Conservation (phyloP, 2,329 filamentous ascomycete genomes). For the Cercospora zeina region DNA sequence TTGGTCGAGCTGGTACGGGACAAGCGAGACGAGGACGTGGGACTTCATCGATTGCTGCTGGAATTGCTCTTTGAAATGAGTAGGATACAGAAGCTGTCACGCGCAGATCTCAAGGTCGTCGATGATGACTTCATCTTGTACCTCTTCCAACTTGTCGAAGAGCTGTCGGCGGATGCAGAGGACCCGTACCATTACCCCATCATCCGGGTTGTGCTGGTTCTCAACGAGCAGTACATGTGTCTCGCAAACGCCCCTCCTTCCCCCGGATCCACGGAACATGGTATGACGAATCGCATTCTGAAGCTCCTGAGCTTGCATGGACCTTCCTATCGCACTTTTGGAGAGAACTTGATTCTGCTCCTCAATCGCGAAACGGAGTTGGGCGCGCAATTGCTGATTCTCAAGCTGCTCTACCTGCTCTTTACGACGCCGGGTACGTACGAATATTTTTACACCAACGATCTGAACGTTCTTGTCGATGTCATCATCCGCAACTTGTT, state of each 20-base stretch:
- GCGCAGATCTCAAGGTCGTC: conserved; percentile 69
- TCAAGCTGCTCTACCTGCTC: conserved; percentile 91
- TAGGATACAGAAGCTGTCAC: conserved; percentile 76
- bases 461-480: conserved; percentile 88
- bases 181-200: conserved; percentile 96
- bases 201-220: conserved; percentile 88
- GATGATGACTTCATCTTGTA: conserved; percentile 79
- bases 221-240: conserved; percentile 96
- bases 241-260: conserved; percentile 62
- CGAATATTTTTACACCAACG: conserved; percentile 99
- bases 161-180: conserved; percentile 78
- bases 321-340: conserved; percentile 84
- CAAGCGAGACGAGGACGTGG: conserved; percentile 46
- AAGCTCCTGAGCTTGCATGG: conserved; percentile 84
- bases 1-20: conserved; percentile 77
- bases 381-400: conserved; percentile 88
- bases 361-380: conserved; percentile 93
- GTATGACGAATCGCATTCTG: conserved; percentile 85
- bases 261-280: conserved; percentile 38
- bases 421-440: conserved; percentile 90
- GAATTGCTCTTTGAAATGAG: conserved; percentile 97
- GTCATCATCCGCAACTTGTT: conserved; percentile 97
- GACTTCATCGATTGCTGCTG: conserved; percentile 74
- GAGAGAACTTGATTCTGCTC: conserved; percentile 93
- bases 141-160: conserved; percentile 84